These are phyloP conservation scores for Decorospora gaudefroyi DNA, from an alignment of 2,329 filamentous ascomycete genomes.

Conservation along the genomic window DNA sequence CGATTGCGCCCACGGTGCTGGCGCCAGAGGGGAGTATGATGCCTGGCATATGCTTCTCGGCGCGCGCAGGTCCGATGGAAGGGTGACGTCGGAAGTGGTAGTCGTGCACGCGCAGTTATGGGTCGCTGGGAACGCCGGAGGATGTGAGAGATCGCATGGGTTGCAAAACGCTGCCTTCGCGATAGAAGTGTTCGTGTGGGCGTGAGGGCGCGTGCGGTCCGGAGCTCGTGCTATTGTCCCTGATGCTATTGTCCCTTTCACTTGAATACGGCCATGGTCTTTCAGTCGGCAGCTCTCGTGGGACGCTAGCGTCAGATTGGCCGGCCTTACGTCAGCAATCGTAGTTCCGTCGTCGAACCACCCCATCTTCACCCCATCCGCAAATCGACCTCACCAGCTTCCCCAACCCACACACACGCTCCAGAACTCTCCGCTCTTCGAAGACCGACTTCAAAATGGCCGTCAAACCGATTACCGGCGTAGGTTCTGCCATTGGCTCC, in stretches of 20 bases:
- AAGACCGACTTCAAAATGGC: conserved; percentile 44
- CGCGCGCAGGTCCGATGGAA: conserved; percentile 9
- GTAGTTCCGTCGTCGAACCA: conserved; percentile 33
- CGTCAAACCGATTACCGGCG: conserved; percentile 58
- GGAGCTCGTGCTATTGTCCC: conserved; percentile 14
- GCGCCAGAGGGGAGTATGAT: conserved; percentile 37
- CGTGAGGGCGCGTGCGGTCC: conserved; percentile 13
- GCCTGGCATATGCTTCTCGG: conserved; percentile 41
- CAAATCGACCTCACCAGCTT: conserved; percentile 36
- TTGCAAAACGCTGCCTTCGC: conserved; percentile 4
- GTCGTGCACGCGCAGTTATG: conserved; percentile 15
- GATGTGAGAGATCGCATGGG: conserved; percentile 13
- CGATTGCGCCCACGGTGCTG: conserved; percentile 37
- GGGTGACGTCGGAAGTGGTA: conserved; percentile 4
- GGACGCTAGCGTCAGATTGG: conserved; percentile 15
- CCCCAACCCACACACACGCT: conserved; percentile 33
- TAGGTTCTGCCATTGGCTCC: conserved; percentile 49
- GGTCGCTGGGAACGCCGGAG: conserved; percentile 18
- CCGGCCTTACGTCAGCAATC: conserved; percentile 14
- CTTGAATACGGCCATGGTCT: conserved; percentile 17
- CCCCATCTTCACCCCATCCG: conserved; percentile 35
- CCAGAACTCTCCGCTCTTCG: conserved; percentile 37
- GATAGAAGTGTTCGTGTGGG: conserved; percentile 12
- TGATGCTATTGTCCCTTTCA: conserved; percentile 22
- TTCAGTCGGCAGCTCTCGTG: conserved; percentile 25